These are phyloP conservation scores for Xylaria telfairii DNA, from an alignment of 495 filamentous ascomycete genomes.

Conservation along the genomic window DNA sequence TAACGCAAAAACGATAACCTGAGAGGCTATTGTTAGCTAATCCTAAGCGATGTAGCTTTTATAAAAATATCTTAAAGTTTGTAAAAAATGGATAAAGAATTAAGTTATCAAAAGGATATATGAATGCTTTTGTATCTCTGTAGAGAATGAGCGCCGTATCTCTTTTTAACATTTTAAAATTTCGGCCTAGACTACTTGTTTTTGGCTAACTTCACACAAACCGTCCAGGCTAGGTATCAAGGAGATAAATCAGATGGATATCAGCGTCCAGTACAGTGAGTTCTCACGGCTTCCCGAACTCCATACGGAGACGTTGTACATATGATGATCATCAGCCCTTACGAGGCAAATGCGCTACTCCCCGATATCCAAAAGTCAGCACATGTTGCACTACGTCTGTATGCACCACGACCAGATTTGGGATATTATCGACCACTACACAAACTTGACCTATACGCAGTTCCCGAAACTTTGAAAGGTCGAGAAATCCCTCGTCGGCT, in stretches of 20 bases:
- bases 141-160: slow-evolving; percentile 44
- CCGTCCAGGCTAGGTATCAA: slow-evolving; percentile 45
- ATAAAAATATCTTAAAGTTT: slow-evolving; percentile 52
- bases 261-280: slow-evolving; percentile 64
- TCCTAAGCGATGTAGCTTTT: slow-evolving; percentile 50
- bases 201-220: slow-evolving; percentile 63
- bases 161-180: slow-evolving; percentile 41
- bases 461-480: slow-evolving; percentile 33
- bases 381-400: slow-evolving; percentile 59
- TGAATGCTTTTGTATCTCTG: slow-evolving; percentile 56
- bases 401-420: slow-evolving; percentile 60
- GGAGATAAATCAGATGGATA: slow-evolving; percentile 51
- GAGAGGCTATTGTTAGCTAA: too few species aligned
- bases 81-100: slow-evolving; percentile 37
- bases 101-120: slow-evolving; percentile 41
- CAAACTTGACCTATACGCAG: slow-evolving; percentile 48
- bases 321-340: slow-evolving; percentile 68
- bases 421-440: slow-evolving; percentile 54
- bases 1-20: too few species aligned
- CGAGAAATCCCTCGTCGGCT: slow-evolving; percentile 31
- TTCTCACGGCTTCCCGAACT: slow-evolving; percentile 52
- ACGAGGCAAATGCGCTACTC: slow-evolving; percentile 63
- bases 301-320: background rate
- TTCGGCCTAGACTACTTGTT: slow-evolving; percentile 53
- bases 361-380: slow-evolving; percentile 40